Conservation (phyloP, 2,329 filamentous ascomycete species). For the Pseudogymnoascus sp. region DNA sequence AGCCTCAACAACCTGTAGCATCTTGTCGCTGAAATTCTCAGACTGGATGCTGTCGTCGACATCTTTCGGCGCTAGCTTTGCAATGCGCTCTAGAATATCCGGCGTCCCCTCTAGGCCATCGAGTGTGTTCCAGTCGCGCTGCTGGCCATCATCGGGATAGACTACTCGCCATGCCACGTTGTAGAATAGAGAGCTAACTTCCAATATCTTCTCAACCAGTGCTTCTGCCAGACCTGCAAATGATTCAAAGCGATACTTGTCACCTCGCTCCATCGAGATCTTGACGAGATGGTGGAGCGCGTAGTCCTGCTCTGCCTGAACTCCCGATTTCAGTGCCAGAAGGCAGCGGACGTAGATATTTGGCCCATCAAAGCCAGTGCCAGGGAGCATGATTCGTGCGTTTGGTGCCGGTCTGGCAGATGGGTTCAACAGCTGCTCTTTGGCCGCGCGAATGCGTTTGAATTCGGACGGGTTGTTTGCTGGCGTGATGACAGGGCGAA, state of each 20-base stretch:
- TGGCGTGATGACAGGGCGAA: conserved; percentile 69
- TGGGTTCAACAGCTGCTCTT: conserved; percentile 31
- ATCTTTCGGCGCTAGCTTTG: conserved; percentile 51
- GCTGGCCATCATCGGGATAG: conserved; percentile 56
- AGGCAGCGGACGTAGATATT: conserved; percentile 90
- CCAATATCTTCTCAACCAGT: conserved; percentile 74
- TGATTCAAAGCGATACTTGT: conserved; percentile 91
- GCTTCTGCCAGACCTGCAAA: conserved; percentile 85
- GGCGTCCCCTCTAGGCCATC: conserved; percentile 61
- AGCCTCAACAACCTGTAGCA: conserved; percentile 78
- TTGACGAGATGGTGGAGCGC: conserved; percentile 89
- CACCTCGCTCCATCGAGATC: conserved; percentile 87
- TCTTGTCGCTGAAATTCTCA: conserved; percentile 58
- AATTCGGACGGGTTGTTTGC: conserved; percentile 67
- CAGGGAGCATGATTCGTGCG: conserved; percentile 50
- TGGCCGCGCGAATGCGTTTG: conserved; percentile 43
- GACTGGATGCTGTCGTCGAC: conserved; percentile 65
- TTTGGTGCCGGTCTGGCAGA: conserved; percentile 35
- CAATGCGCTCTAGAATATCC: conserved; percentile 66
- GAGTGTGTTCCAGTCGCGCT: conserved; percentile 45
- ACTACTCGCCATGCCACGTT: conserved; percentile 73
- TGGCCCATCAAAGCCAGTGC: conserved; percentile 62
- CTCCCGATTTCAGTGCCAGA: conserved; percentile 71
- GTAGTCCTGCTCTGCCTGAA: conserved; percentile 80
- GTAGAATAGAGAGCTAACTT: conserved; percentile 73